Percentiles rank a stretch among this genome's conserved stretches.
phyloP scores from a whole-genome alignment of 2,329 filamentous ascomycete genomes.

The Cladorrhinum sp. region DNA sequence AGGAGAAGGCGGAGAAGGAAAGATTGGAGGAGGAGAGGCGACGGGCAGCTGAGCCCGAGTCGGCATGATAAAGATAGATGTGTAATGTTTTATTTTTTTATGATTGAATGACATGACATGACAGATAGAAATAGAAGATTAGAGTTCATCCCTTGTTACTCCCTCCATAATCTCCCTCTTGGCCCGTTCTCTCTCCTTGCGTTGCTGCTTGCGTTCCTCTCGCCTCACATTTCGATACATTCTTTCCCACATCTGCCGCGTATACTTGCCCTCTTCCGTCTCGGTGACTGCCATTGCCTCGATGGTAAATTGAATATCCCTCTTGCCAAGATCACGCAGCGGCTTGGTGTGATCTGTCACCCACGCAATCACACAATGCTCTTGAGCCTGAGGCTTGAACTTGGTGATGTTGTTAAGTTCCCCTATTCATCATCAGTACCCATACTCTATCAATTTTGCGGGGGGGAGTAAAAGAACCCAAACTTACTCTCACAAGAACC shows the following conservation, averaged over 20 bases:
- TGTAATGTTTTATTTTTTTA: neutral
- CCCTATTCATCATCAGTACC: constrained; percentile 14
- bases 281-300: constrained; percentile 32
- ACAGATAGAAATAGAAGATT: neutral
- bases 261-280: constrained; percentile 27
- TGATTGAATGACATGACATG: neutral
- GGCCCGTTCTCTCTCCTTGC: constrained; percentile 25
- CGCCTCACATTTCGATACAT: constrained; percentile 28
- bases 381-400: constrained; percentile 28
- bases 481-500: constrained; percentile 36
- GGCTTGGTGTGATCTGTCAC: constrained; percentile 31
- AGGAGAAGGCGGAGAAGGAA: constrained; percentile 6
- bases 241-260: constrained; percentile 32
- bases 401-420: constrained; percentile 30
- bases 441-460: neutral
- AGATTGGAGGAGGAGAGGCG: neutral
- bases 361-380: constrained; percentile 33
- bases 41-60: neutral
- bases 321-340: constrained; percentile 25
- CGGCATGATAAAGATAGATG: no score
- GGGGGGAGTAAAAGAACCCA: neutral
- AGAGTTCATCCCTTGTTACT: constrained; percentile 28
- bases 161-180: constrained; percentile 24
- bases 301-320: constrained; percentile 32
- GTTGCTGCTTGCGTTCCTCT: constrained; percentile 26